Percentiles rank a stretch among this genome's conserved stretches.
Conservation (phyloP, 78 protist genomes). For the Diacronema lutheri region DNA sequence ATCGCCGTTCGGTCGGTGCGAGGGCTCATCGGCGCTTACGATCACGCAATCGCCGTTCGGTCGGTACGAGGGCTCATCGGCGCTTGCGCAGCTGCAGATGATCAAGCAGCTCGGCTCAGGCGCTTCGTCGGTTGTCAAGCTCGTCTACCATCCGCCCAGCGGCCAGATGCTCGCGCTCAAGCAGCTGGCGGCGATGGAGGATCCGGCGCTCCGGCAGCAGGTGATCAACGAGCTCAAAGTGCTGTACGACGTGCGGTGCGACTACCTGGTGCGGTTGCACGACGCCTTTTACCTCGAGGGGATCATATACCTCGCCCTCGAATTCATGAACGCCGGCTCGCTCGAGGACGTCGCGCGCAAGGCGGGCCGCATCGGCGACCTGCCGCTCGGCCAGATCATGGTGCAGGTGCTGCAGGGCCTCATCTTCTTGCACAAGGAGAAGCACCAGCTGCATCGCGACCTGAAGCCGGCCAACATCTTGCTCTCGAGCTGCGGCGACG, state of each 20-base stretch:
- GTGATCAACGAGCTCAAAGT: not conserved
- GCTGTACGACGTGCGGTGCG: not conserved
- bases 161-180: not conserved
- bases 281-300: slow-evolving; percentile 4
- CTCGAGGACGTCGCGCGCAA: not conserved
- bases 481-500: not conserved
- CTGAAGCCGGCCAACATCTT: slow-evolving; percentile 32
- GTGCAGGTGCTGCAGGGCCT: not conserved
- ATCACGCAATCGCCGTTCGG: not conserved
- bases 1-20: no score
- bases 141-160: not conserved
- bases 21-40: no score
- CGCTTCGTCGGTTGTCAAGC: not conserved
- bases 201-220: no score
- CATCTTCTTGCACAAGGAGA: not conserved
- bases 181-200: not conserved
- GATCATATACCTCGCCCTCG: not conserved
- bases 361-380: no score
- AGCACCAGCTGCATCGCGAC: slow-evolving; percentile 38
- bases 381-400: not conserved
- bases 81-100: not conserved
- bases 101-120: not conserved
- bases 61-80: no score
- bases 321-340: slow-evolving; percentile 2
- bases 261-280: not conserved